Percentiles rank a stretch among this genome's conserved stretches.
Conservation (phyloP, 164 flowering plant species). For the Dillenia suffruticosa region DNA sequence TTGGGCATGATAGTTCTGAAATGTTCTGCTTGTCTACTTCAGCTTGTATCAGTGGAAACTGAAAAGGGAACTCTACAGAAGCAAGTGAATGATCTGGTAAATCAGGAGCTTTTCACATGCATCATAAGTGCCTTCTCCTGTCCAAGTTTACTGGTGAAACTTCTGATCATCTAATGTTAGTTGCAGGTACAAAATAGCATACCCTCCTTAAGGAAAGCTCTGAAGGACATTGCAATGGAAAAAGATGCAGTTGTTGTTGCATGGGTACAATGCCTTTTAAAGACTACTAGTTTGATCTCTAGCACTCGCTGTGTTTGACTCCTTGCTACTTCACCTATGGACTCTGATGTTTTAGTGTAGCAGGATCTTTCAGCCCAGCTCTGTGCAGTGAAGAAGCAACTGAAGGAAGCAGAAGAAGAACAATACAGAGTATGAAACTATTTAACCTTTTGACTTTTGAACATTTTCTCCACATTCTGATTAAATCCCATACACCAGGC, state of each 20-base stretch:
- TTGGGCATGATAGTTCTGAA: conserved; percentile 2
- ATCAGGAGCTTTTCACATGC: conserved; percentile 4
- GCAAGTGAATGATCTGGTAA: conserved; percentile 76
- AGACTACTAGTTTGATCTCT: neutral
- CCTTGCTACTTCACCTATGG: conserved; percentile 7
- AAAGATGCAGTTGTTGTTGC: conserved; percentile 94
- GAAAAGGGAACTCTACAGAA: conserved; percentile 50
- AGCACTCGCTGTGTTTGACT: neutral
- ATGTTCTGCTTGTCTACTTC: conserved; percentile 15
- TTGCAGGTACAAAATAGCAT: conserved; percentile 66
- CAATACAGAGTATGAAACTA: conserved; percentile 71
- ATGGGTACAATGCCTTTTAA: conserved; percentile 42
- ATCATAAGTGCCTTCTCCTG: neutral
- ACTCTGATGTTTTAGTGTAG: conserved; percentile 46
- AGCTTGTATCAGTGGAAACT: conserved; percentile 57
- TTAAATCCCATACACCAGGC: conserved; percentile 47
- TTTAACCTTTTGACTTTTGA: neutral
- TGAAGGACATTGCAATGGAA: conserved; percentile 92
- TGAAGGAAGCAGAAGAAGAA: conserved; percentile 97
- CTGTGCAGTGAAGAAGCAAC: conserved; percentile 68
- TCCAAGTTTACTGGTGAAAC: neutral
- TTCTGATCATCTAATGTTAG: neutral
- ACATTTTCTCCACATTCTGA: conserved; percentile 8
- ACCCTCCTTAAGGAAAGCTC: conserved; percentile 84
- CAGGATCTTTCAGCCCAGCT: conserved; percentile 93